Evolutionary conservation across 106 monocot species (phyloP).

Genomic region (Dioscorea zingiberensis): DNA sequence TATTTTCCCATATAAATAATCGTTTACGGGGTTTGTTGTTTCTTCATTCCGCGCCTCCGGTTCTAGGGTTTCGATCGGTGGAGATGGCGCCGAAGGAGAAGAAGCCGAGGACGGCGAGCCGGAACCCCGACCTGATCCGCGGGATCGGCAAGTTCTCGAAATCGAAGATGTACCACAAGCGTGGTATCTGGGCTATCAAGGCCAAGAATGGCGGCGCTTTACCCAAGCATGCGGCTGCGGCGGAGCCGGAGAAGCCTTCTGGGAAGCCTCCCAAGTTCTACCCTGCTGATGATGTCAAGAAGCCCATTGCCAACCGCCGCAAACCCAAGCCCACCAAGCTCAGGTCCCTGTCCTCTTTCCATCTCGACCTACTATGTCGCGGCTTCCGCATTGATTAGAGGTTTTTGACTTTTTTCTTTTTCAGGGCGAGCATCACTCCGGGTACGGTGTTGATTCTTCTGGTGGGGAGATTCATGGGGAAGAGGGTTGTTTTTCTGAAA

Average conservation of each 20-base stretch:
- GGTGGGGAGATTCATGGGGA: constrained; percentile 48
- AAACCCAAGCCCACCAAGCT: constrained; percentile 60
- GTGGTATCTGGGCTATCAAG: constrained; percentile 33
- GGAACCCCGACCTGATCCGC: constrained; percentile 29
- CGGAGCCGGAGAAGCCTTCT: background rate
- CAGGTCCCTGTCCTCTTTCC: constrained; percentile 6
- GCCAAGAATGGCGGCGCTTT: constrained; percentile 14
- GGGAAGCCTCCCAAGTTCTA: constrained; percentile 12
- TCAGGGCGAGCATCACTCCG: constrained; percentile 34
- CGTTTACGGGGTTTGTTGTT: too few species aligned
- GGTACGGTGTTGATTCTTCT: constrained; percentile 37
- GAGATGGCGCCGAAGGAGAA: constrained; percentile 18
- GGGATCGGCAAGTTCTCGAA: constrained; percentile 44
- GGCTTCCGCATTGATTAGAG: background rate
- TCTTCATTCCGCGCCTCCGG: too few species aligned
- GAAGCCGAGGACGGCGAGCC: constrained; percentile 18
- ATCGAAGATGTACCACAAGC: constrained; percentile 51
- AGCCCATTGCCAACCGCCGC: constrained; percentile 36
- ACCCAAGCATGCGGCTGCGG: background rate
- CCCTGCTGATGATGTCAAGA: constrained; percentile 63
- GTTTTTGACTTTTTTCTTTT: background rate
- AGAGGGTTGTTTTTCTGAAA: constrained; percentile 58
- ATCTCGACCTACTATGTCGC: background rate
- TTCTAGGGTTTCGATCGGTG: background rate
- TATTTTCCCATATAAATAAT: too few species aligned